These are phyloP conservation scores for Colletotrichum sp. DNA, from an alignment of 2,329 filamentous ascomycete species.

Conservation along the genomic window DNA sequence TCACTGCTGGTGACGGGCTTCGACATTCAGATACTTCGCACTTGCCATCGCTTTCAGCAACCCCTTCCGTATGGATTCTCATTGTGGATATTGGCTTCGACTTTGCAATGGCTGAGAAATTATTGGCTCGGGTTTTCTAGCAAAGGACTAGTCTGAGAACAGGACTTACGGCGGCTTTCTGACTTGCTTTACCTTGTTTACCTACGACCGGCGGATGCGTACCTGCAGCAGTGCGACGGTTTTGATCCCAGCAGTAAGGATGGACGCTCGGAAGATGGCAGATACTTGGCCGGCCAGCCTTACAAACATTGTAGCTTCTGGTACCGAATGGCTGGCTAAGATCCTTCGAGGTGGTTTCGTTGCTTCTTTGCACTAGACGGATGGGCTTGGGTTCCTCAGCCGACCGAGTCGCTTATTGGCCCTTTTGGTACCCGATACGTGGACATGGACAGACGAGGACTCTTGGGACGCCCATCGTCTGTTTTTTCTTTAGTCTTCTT, in stretches of 20 bases:
- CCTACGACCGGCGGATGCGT: not conserved
- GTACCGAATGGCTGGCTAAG: not conserved
- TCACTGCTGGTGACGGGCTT: not conserved
- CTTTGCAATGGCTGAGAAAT: not conserved
- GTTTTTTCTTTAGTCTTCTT: not conserved
- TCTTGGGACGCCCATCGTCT: not conserved
- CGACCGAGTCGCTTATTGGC: too few species aligned
- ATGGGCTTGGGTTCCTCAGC: not conserved
- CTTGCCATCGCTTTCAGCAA: not conserved
- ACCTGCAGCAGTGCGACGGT: not conserved
- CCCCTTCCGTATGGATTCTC: not conserved
- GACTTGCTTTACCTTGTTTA: not conserved
- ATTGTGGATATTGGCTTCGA: not conserved
- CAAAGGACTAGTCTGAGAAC: not conserved
- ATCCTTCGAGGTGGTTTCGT: not conserved
- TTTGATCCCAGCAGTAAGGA: not conserved
- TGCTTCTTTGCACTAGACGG: not conserved
- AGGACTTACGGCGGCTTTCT: not conserved
- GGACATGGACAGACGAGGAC: not conserved
- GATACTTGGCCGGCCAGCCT: not conserved
- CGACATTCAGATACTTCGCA: not conserved
- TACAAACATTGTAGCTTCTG: not conserved
- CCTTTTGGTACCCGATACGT: not conserved
- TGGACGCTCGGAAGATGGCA: not conserved
- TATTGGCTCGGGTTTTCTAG: not conserved